A percentile compares a stretch with the other conserved stretches of the same genome.
Conservation (phyloP, 352 stramenopile species). For the Globisporangium takayamanum region DNA sequence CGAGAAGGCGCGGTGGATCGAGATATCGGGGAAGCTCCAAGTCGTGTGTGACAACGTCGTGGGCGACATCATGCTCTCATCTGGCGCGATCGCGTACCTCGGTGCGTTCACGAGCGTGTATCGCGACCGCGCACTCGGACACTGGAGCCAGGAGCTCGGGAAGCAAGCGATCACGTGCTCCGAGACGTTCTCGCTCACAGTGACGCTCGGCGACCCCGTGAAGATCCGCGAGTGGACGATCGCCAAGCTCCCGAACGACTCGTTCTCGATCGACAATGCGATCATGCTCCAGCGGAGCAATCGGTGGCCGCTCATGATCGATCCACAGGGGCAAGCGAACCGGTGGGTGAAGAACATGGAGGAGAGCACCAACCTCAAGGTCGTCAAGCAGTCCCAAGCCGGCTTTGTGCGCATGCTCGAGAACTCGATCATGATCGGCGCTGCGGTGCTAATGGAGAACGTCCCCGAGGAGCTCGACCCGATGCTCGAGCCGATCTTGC, state of each 20-base stretch:
- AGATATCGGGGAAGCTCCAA: slow-evolving; percentile 83
- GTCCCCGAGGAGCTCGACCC: slow-evolving; percentile 92
- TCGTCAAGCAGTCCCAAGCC: slow-evolving; percentile 90
- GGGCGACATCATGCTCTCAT: slow-evolving; percentile 91
- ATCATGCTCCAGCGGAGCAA: slow-evolving; percentile 91
- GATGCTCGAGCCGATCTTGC: slow-evolving; percentile 90
- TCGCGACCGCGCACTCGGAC: slow-evolving; percentile 79
- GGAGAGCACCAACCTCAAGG: slow-evolving; percentile 83
- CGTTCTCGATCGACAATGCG: slow-evolving; percentile 93
- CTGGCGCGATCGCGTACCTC: slow-evolving; percentile 93
- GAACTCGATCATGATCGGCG: slow-evolving; percentile 93
- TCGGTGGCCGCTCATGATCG: slow-evolving; percentile 96
- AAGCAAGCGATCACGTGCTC: slow-evolving; percentile 79
- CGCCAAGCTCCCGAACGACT: slow-evolving; percentile 93
- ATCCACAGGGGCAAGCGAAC: slow-evolving; percentile 93
- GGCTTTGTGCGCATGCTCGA: slow-evolving; percentile 94
- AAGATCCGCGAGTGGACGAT: slow-evolving; percentile 93
- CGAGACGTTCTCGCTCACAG: slow-evolving; percentile 68
- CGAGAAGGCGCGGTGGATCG: slow-evolving; percentile 91
- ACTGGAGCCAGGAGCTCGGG: slow-evolving; percentile 71
- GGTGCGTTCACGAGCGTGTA: slow-evolving; percentile 91
- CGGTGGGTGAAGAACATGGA: slow-evolving; percentile 96
- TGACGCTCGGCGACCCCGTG: slow-evolving; percentile 88
- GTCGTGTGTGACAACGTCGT: slow-evolving; percentile 89
- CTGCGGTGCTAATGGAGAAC: slow-evolving; percentile 92